Evolutionary conservation across 257 asterid species (phyloP).

Genomic region (Plantago ovata): DNA sequence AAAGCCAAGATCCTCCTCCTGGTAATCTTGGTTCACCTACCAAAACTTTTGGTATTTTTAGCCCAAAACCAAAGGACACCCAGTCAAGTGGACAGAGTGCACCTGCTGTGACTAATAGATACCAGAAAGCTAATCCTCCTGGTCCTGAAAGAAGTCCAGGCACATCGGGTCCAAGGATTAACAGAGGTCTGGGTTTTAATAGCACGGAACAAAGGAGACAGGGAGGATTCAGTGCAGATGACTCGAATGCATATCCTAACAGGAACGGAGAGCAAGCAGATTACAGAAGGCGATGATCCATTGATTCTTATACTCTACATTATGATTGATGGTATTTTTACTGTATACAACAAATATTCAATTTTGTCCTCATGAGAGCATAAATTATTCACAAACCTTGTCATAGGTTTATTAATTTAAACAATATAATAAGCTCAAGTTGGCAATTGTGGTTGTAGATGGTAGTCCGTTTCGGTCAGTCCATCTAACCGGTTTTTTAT

Average conservation of each 20-base stretch:
- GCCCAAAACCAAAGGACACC: conserved; percentile 22
- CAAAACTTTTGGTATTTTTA: conserved; percentile 52
- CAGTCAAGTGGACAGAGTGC: conserved; percentile 23
- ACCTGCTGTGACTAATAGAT: conserved; percentile 44
- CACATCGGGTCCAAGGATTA: conserved; percentile 21
- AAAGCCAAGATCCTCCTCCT: conserved; percentile 31
- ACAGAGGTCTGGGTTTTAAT: conserved; percentile 30
- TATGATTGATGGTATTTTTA: too few species aligned
- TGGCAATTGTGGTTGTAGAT: too few species aligned
- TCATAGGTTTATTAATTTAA: too few species aligned
- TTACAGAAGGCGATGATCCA: conserved; percentile 21
- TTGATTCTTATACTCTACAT: neutral
- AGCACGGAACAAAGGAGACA: too few species aligned
- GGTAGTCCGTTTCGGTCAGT: too few species aligned
- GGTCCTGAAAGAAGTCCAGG: conserved; percentile 28
- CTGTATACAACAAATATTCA: too few species aligned
- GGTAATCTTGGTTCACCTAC: conserved; percentile 26
- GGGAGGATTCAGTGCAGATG: too few species aligned
- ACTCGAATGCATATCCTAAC: conserved; percentile 21
- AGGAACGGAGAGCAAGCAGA: conserved; percentile 31
- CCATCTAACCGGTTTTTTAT: too few species aligned
- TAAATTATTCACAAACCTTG: too few species aligned
- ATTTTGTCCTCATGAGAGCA: too few species aligned
- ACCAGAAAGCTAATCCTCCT: conserved; percentile 38
- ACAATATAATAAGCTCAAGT: too few species aligned